These are phyloP conservation scores for Coemansia reversa DNA, from an alignment of 192 early-diverging fungal genomes.

Conservation along the genomic window DNA sequence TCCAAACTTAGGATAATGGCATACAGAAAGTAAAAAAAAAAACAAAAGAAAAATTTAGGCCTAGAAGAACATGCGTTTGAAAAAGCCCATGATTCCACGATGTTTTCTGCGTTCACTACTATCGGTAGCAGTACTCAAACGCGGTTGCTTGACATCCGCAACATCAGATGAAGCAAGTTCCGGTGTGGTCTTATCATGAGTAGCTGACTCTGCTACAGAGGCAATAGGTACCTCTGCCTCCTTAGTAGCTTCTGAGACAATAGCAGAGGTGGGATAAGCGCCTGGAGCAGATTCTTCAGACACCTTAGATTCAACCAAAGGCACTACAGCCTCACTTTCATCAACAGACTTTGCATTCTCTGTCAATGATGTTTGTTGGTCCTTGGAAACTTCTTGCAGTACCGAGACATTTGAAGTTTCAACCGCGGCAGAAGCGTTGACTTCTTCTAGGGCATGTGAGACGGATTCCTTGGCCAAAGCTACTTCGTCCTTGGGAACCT, in stretches of 20 bases:
- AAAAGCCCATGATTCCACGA: constrained; percentile 42
- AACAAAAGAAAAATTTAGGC: neutral
- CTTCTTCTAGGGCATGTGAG: neutral
- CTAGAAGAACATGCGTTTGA: constrained; percentile 50
- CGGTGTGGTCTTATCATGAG: no score
- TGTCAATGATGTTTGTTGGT: neutral
- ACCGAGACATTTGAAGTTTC: neutral
- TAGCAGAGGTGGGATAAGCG: no score
- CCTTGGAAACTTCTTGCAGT: neutral
- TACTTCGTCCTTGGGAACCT: neutral
- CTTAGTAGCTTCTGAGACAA: no score
- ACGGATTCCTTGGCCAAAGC: constrained; percentile 1
- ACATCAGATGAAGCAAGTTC: neutral
- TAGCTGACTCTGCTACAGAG: no score
- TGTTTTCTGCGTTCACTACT: constrained; percentile 37
- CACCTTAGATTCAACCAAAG: no score
- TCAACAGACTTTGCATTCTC: neutral
- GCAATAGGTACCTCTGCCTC: no score
- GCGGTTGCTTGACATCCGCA: constrained; percentile 17
- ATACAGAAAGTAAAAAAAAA: no score
- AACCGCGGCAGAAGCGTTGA: neutral
- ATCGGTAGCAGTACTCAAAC: constrained; percentile 12
- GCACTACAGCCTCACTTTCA: no score
- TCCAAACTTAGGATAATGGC: no score
- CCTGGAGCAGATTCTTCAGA: no score